Evolutionary conservation across 805 yeast species (phyloP), one percentile per base, ranked within the genome.

Genomic region (Wickerhamiella azyma): DNA sequence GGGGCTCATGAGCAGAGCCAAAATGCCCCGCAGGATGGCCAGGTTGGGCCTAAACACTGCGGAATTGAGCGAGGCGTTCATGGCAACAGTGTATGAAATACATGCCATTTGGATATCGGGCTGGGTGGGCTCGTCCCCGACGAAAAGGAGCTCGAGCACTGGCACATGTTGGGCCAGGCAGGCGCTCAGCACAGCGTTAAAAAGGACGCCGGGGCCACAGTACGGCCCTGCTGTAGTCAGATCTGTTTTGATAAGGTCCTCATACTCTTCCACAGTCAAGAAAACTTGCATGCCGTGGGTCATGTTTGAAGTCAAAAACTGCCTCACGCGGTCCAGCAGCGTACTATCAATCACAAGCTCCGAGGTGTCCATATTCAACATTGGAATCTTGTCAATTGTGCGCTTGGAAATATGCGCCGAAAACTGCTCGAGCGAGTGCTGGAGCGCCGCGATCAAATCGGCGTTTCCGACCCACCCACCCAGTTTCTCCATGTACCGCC

Each of bases 41-140:
- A 59, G 2, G 77, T 69, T 35, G 61, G 45, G 45, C 13, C 61
- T 0, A 73, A 43, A 9, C 79, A 80, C 49, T 74, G 79, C 52
- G 74, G 70, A 30, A 70, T 55, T 1, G 73, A 62, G 5, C 71
- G 59, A 7, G 52, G 74, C 76, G 52, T 70, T 40, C 3, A 36
- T 18, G 26, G 40, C 45, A 5, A 11, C 32, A 17, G 38, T 5
- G 14, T 24, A 42, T 3, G 40, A 40, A 3, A 16, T 17, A 9
- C 16, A 9, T 3, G 40, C 40, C 11, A 17, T 13, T 8, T 35
- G 19, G 14, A 32, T 28, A n/a, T 26, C 19, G 18, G 30, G 28
- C 28, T 16, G 26, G 14, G 29, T 11, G 26, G 24, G 19, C 16
- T 32, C 40, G 19, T 28, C 21, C 33, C 33, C 33, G 9, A 26